phyloP scores from a whole-genome alignment of 768 basidiomycete species.

The Boletus reticulatus region DNA sequence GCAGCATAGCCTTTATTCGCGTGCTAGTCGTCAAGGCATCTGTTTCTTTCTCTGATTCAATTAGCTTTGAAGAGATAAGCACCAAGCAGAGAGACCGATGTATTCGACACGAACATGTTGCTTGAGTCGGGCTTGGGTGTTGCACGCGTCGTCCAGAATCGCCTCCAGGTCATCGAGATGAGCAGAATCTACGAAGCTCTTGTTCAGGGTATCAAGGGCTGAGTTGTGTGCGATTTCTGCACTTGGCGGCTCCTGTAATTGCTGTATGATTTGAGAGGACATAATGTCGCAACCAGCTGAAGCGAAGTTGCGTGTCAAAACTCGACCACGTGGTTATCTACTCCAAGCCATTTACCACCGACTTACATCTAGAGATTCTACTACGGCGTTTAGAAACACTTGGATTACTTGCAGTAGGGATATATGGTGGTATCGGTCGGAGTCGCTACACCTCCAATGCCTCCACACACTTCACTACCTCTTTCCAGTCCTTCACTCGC shows the following conservation, averaged over 20 bases:
- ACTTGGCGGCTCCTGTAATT: constrained; percentile 50
- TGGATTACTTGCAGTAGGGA: too few relatives aligned
- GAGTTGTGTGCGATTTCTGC: constrained; percentile 36
- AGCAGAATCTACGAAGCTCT: constrained; percentile 45
- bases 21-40: constrained; percentile 48
- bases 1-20: constrained; percentile 42
- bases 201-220: constrained; percentile 41
- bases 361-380: too few relatives aligned
- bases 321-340: constrained; percentile 26
- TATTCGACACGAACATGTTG: constrained; percentile 41
- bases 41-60: constrained; percentile 48
- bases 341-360: too few relatives aligned
- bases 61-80: constrained; percentile 50
- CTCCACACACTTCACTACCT: constrained; percentile 50
- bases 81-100: constrained; percentile 12
- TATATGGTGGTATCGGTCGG: neutral
- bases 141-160: constrained; percentile 42
- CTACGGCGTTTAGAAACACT: too few relatives aligned
- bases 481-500: constrained; percentile 63
- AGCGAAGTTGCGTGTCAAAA: neutral
- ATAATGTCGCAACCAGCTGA: constrained; percentile 18
- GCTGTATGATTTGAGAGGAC: constrained; percentile 45
- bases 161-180: constrained; percentile 49
- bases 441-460: neutral
- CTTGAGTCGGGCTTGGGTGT: constrained; percentile 39